Conservation (phyloP, 2,329 filamentous ascomycete species). For the Leptosphaerulina australis region DNA sequence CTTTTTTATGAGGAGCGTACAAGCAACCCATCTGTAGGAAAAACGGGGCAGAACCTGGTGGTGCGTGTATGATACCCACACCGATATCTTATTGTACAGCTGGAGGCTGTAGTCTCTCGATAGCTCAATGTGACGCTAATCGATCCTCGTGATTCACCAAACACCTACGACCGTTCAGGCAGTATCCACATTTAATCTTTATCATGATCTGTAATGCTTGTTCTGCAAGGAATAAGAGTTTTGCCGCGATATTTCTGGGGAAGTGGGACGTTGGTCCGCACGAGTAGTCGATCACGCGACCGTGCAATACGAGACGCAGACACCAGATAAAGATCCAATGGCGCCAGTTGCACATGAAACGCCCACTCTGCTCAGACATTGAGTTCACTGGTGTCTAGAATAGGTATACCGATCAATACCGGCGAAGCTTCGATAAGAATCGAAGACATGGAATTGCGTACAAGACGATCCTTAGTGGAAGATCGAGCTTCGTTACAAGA, state of each 20-base stretch:
- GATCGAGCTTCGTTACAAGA: neutral
- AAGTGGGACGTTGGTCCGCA: conserved; percentile 7
- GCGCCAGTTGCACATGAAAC: conserved; percentile 10
- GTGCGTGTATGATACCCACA: conserved; percentile 1
- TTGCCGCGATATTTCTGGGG: conserved; percentile 2
- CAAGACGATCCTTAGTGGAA: neutral
- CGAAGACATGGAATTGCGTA: neutral
- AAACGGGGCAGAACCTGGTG: neutral
- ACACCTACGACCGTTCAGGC: neutral
- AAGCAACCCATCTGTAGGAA: neutral
- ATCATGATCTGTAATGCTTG: neutral
- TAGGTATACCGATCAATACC: neutral
- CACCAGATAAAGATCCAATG: conserved; percentile 1
- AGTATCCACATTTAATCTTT: neutral
- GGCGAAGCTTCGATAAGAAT: neutral
- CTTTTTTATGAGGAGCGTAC: neutral
- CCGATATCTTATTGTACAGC: neutral
- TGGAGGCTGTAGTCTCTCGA: neutral
- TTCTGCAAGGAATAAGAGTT: neutral
- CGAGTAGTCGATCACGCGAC: conserved; percentile 8
- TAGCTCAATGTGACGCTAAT: too few species aligned
- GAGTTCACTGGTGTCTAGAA: neutral
- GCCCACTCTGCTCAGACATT: neutral
- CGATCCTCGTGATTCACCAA: too few species aligned
- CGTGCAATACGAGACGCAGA: conserved; percentile 6